Conservation (phyloP, 768 basidiomycete genomes). For the Agrocybe praecox region DNA sequence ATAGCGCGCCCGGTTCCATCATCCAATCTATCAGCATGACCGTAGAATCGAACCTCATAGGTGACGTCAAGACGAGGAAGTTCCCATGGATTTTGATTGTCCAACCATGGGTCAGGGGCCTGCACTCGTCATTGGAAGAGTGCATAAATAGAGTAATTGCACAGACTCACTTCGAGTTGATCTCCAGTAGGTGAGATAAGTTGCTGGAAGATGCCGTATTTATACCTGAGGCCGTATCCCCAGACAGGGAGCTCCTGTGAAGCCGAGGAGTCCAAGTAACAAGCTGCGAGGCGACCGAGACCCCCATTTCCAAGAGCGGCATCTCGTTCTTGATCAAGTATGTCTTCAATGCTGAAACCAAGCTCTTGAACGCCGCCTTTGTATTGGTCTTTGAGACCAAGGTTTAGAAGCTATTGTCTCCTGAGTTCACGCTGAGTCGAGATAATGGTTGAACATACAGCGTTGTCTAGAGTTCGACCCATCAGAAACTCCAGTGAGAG, state of each 20-base stretch:
- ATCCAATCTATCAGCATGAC: constrained; percentile 67
- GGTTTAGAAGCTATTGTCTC: constrained; percentile 75
- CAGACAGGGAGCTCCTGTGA: constrained; percentile 91
- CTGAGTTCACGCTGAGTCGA: constrained; percentile 39
- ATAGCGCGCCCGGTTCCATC: constrained; percentile 62
- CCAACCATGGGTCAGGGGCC: constrained; percentile 93
- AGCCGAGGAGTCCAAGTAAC: constrained; percentile 93
- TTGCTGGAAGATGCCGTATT: constrained; percentile 96
- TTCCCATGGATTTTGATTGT: constrained; percentile 89
- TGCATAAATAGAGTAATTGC: background rate
- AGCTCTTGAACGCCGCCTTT: constrained; percentile 67
- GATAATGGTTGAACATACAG: constrained; percentile 42
- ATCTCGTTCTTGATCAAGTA: constrained; percentile 89
- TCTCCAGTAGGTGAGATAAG: constrained; percentile 83
- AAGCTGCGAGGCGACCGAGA: constrained; percentile 93
- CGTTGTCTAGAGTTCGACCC: constrained; percentile 77
- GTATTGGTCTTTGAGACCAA: constrained; percentile 82
- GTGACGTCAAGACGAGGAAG: constrained; percentile 82
- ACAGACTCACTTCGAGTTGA: constrained; percentile 62
- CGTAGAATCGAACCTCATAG: constrained; percentile 90
- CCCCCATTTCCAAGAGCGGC: constrained; percentile 96
- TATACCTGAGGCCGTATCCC: constrained; percentile 94
- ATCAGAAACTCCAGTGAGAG: constrained; percentile 93
- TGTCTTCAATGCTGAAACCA: constrained; percentile 89
- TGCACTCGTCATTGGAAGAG: constrained; percentile 11